phyloP scores from a whole-genome alignment of 345 rosid species.

The Brassica napus region Da-Ae NC_063436.1:31556501-31557000 shows the following conservation, averaged over 20 bases:
- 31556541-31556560: slow-evolving; percentile 30
- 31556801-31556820: not conserved
- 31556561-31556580: slow-evolving; percentile 28
- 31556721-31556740: not conserved
- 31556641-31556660: slow-evolving; percentile 9
- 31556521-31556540: not conserved
- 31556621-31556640: slow-evolving; percentile 33
- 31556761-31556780: not conserved
- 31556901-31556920: not conserved
- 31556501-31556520: slow-evolving; percentile 11
- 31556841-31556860: not conserved
- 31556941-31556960: not conserved
- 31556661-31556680: slow-evolving; percentile 10
- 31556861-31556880: not conserved
- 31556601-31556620: slow-evolving; percentile 7
- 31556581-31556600: slow-evolving; percentile 17
- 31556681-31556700: not conserved
- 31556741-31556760: not conserved
- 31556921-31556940: not conserved
- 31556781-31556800: not conserved
- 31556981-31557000: not conserved
- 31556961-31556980: not conserved
- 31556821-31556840: not conserved
- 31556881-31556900: not conserved
- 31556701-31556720: not conserved